These are phyloP conservation scores for Nakazawaea holstii DNA, from an alignment of 805 yeast species.

Conservation along the genomic window DNA sequence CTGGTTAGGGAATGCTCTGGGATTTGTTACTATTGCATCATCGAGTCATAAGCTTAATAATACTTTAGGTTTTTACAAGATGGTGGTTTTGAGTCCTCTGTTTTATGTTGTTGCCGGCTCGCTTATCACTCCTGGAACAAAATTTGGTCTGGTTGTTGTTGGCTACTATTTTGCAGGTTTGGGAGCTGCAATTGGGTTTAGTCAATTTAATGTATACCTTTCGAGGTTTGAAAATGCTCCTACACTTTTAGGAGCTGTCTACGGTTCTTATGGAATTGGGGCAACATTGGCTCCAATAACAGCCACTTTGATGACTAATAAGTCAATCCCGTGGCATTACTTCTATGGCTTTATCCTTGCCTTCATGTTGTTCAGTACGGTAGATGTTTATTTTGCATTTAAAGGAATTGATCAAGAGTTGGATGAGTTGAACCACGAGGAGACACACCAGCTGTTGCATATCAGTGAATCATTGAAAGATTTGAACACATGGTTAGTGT, in stretches of 20 bases:
- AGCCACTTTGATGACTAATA: constrained; percentile 47
- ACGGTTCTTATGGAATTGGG: constrained; percentile 69
- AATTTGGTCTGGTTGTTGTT: constrained; percentile 40
- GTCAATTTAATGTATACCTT: constrained; percentile 48
- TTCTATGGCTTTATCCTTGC: constrained; percentile 43
- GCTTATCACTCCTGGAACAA: constrained; percentile 39
- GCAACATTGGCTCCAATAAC: constrained; percentile 66
- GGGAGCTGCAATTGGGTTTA: constrained; percentile 44
- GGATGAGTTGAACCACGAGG: constrained; percentile 25
- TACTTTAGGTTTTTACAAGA: constrained; percentile 32
- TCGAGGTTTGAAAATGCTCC: constrained; percentile 47
- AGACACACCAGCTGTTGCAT: constrained; percentile 11
- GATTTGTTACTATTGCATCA: constrained; percentile 44
- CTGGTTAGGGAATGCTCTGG: constrained; percentile 54
- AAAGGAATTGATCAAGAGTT: constrained; percentile 41
- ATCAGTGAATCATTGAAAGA: constrained; percentile 21
- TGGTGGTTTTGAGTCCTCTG: constrained; percentile 32
- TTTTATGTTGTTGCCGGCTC: constrained; percentile 35
- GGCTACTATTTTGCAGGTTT: constrained; percentile 54
- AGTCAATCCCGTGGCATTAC: constrained; percentile 46
- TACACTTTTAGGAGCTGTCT: constrained; percentile 55
- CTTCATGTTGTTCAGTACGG: constrained; percentile 27
- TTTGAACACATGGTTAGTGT: constrained; percentile 39
- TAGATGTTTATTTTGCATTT: constrained; percentile 38
- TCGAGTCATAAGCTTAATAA: constrained; percentile 39